These are phyloP conservation scores for Penicillium desertorum DNA, from an alignment of 495 filamentous ascomycete species.

Conservation along the genomic window DNA sequence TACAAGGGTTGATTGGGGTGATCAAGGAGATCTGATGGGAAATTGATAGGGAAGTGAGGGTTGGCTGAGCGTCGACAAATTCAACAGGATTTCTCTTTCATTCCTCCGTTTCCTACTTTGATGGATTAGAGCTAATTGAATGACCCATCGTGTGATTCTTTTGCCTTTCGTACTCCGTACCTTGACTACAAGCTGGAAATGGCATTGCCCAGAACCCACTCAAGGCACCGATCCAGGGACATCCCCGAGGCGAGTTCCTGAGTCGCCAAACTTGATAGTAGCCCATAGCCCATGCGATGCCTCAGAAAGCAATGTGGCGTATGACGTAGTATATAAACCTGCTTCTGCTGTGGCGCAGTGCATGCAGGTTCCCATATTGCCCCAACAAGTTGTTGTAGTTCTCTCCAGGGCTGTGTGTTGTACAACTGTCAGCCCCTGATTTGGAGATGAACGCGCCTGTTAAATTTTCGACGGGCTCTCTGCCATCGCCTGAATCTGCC, in stretches of 20 bases:
- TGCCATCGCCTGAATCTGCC: background rate
- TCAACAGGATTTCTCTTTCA: background rate
- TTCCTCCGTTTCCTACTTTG: background rate
- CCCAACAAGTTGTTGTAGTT: background rate
- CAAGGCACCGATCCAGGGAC: no score
- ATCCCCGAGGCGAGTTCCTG: no score
- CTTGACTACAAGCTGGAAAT: background rate
- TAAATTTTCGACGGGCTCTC: background rate
- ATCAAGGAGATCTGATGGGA: no score
- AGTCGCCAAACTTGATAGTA: no score
- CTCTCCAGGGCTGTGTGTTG: background rate
- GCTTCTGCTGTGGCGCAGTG: constrained; percentile 7
- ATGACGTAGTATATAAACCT: background rate
- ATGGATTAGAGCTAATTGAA: background rate
- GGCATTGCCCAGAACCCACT: no score
- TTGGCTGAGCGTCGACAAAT: no score
- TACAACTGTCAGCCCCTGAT: constrained; percentile 4
- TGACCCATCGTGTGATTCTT: background rate
- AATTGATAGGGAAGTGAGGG: no score
- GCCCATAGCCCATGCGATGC: background rate
- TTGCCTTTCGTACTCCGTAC: background rate
- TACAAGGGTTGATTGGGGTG: no score
- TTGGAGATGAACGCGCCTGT: background rate
- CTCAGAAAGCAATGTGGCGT: background rate
- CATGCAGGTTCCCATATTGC: background rate